Evolutionary conservation across 2,329 filamentous ascomycete genomes (phyloP).

Genomic region (Cladorrhinum sp.): DNA sequence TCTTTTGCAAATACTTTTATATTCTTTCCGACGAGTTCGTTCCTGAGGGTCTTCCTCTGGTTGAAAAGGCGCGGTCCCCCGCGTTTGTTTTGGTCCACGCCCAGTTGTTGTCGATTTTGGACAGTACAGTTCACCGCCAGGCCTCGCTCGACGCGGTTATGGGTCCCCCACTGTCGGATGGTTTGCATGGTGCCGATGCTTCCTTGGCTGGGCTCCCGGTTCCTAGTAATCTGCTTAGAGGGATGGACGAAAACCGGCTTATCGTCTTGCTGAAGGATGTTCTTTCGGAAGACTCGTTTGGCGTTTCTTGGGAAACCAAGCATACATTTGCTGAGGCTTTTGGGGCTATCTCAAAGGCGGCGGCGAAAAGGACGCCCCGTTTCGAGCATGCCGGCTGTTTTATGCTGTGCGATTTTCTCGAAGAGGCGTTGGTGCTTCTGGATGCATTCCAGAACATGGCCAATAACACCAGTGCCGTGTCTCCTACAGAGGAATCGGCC

Average conservation of each 20-base stretch:
- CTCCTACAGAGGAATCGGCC: slow-evolving; percentile 10
- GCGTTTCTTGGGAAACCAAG: slow-evolving; percentile 44
- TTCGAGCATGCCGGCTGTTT: slow-evolving; percentile 84
- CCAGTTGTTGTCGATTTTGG: slow-evolving; percentile 74
- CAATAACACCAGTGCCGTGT: slow-evolving; percentile 33
- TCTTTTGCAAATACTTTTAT: slow-evolving; percentile 87
- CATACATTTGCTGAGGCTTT: slow-evolving; percentile 76
- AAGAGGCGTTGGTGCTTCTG: slow-evolving; percentile 71
- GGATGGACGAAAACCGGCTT: slow-evolving; percentile 85
- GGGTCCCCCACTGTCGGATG: slow-evolving; percentile 44
- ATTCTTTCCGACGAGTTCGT: slow-evolving; percentile 73
- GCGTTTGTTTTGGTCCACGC: slow-evolving; percentile 78
- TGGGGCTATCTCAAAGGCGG: slow-evolving; percentile 67
- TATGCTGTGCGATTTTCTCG: slow-evolving; percentile 85
- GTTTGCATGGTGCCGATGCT: slow-evolving; percentile 59
- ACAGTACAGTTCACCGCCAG: slow-evolving; percentile 80
- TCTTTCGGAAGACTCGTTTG: slow-evolving; percentile 49
- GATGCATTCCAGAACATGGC: slow-evolving; percentile 40
- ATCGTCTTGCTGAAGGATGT: slow-evolving; percentile 81
- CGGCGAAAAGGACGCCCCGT: slow-evolving; percentile 71
- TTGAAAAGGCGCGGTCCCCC: slow-evolving; percentile 63
- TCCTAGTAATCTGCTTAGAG: slow-evolving; percentile 64
- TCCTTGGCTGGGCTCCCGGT: slow-evolving; percentile 58
- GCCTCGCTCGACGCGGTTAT: slow-evolving; percentile 48
- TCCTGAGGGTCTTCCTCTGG: slow-evolving; percentile 50